Evolutionary conservation across 176 grass and related monocot genomes (phyloP).

Genomic region (Bolboschoenus planiculmis): DNA sequence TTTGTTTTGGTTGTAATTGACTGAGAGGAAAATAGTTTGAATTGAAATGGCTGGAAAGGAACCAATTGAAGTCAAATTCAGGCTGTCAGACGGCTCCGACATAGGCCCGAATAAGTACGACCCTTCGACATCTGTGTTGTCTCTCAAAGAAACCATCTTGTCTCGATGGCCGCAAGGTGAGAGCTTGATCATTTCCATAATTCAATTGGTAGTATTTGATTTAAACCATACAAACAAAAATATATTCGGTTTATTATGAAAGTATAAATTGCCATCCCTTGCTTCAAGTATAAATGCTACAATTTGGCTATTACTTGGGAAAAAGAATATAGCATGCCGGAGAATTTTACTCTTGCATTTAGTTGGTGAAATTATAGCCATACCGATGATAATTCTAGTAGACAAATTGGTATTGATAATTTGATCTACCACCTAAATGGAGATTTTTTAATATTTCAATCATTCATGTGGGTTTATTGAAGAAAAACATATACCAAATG

Average conservation of each 20-base stretch:
- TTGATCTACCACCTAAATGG: background rate
- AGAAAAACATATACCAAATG: background rate
- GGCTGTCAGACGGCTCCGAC: conserved; percentile 75
- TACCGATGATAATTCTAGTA: background rate
- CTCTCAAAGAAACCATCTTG: conserved; percentile 83
- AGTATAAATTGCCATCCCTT: background rate
- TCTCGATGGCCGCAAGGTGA: conserved; percentile 92
- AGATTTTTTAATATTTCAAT: background rate
- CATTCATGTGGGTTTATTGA: background rate
- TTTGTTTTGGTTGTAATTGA: conserved; percentile 1
- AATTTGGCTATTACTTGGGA: conserved; percentile 11
- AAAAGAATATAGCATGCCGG: conserved; percentile 3
- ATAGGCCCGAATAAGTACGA: conserved; percentile 88
- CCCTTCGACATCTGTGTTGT: conserved; percentile 56
- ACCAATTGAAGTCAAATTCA: conserved; percentile 75
- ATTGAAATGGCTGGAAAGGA: conserved; percentile 35
- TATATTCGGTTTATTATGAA: conserved; percentile 3
- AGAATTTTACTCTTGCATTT: conserved; percentile 15
- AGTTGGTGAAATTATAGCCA: background rate
- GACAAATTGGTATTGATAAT: background rate
- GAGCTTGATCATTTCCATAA: background rate
- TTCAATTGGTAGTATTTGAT: background rate
- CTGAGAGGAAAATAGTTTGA: conserved; percentile 24
- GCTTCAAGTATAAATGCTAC: conserved; percentile 20
- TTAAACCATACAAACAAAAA: background rate